Evolutionary conservation across 164 flowering plant genomes (phyloP).

Genomic region (Stephania cephalantha): DNA sequence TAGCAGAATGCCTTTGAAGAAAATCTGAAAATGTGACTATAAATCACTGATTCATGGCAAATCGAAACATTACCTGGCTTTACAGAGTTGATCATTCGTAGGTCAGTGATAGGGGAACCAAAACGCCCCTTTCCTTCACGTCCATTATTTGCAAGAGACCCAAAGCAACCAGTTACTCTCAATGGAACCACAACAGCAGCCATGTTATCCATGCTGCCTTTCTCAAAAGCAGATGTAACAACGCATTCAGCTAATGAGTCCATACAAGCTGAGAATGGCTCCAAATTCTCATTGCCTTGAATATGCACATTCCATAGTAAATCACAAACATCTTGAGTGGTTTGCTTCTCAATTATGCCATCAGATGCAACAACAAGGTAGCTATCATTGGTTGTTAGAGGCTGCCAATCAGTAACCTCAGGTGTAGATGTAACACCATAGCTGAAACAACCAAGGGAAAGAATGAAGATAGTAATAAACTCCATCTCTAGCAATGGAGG

Average conservation of each 20-base stretch:
- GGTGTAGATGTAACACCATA: slow-evolving; percentile 90
- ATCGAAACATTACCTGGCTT: slow-evolving; percentile 34
- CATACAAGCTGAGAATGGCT: slow-evolving; percentile 41
- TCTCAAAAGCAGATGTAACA: slow-evolving; percentile 65
- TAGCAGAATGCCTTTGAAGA: background rate
- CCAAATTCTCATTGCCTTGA: slow-evolving; percentile 21
- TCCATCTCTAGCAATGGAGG: background rate
- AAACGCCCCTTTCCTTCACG: slow-evolving; percentile 22
- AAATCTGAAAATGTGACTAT: background rate
- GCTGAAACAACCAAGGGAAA: slow-evolving; percentile 34
- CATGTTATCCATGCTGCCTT: slow-evolving; percentile 88
- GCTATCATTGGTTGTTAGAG: slow-evolving; percentile 62
- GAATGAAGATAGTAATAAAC: slow-evolving; percentile 12
- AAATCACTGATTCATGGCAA: background rate
- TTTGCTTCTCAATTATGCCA: slow-evolving; percentile 83
- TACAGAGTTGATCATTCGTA: slow-evolving; percentile 20
- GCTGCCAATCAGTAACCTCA: slow-evolving; percentile 89
- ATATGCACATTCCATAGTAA: slow-evolving; percentile 55
- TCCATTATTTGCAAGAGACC: slow-evolving; percentile 21
- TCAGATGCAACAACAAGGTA: slow-evolving; percentile 90
- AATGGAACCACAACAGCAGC: slow-evolving; percentile 85
- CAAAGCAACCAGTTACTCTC: slow-evolving; percentile 23
- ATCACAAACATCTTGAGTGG: slow-evolving; percentile 84
- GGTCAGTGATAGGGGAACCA: slow-evolving; percentile 22
- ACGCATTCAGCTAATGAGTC: slow-evolving; percentile 76